A percentile compares a stretch with the other conserved stretches of the same genome.
These are phyloP conservation scores for Pseudoscleropodium purum DNA, from an alignment of 225 moss, liverwort and hornwort species.

Conservation along the genomic window DNA sequence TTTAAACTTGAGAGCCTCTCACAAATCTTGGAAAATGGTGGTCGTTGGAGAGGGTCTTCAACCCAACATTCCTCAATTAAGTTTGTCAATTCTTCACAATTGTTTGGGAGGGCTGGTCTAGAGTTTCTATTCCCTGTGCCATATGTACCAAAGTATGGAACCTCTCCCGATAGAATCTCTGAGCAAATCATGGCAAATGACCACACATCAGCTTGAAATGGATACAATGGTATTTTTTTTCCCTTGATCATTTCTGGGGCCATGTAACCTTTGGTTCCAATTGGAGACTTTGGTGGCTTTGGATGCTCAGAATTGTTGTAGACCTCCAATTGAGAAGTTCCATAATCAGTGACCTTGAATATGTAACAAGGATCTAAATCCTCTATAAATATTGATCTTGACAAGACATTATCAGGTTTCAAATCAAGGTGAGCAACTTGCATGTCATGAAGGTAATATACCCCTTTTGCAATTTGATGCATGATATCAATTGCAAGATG, in stretches of 20 bases:
- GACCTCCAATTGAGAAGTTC: neutral
- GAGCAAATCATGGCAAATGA: neutral
- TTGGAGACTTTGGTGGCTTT: neutral
- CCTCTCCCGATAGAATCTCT: neutral
- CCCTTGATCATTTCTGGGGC: neutral
- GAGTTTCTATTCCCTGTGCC: fast-evolving
- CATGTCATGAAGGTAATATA: neutral
- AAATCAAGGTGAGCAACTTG: neutral
- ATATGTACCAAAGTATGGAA: neutral
- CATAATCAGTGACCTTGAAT: neutral
- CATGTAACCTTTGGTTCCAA: neutral
- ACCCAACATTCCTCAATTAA: neutral
- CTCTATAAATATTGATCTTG: neutral
- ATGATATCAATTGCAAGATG: neutral
- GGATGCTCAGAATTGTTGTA: neutral
- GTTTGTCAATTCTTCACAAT: neutral
- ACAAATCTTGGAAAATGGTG: neutral
- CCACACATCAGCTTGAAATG: neutral
- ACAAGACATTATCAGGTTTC: neutral
- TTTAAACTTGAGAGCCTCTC: neutral
- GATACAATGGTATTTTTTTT: fast-evolving
- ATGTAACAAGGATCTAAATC: neutral
- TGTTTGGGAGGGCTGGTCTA: neutral
- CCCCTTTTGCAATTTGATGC: neutral
- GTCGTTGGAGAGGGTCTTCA: neutral